Conservation (phyloP, 257 asterid species). For the Plantago elongata region DNA sequence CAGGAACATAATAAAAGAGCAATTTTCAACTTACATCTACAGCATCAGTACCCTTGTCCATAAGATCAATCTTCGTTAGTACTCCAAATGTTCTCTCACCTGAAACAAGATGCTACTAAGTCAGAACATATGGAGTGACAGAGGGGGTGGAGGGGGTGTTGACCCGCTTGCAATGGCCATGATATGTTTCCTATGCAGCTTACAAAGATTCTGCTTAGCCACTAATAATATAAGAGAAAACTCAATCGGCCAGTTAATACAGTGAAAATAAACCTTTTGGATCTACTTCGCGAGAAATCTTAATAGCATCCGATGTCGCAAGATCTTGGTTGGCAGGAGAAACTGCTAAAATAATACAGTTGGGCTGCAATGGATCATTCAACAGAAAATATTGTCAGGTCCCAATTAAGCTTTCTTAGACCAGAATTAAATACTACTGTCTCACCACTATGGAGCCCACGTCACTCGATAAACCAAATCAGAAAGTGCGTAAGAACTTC, state of each 20-base stretch:
- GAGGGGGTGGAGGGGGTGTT: too few relatives aligned
- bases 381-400: slow-evolving; percentile 10
- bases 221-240: slow-evolving; percentile 12
- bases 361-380: slow-evolving; percentile 54
- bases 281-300: slow-evolving; percentile 86
- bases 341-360: slow-evolving; percentile 81
- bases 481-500: too few relatives aligned
- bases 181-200: slow-evolving; percentile 7
- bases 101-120: slow-evolving; percentile 30
- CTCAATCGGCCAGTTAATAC: background rate
- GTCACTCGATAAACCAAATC: too few relatives aligned
- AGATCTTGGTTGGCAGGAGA: slow-evolving; percentile 97
- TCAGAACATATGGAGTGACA: background rate
- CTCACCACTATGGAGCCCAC: background rate
- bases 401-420: background rate
- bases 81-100: slow-evolving; percentile 96
- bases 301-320: slow-evolving; percentile 90
- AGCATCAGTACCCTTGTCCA: slow-evolving; percentile 99
- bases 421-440: background rate
- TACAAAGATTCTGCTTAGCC: slow-evolving; percentile 9
- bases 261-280: slow-evolving; percentile 57
- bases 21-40: slow-evolving; percentile 57
- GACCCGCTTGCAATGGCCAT: background rate
- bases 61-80: slow-evolving; percentile 80
- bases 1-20: slow-evolving; percentile 9